Percentiles rank a stretch among this genome's conserved stretches.
Evolutionary conservation across 495 filamentous ascomycete species (phyloP).

Genomic region (Aspergillus sclerotioniger): DNA sequence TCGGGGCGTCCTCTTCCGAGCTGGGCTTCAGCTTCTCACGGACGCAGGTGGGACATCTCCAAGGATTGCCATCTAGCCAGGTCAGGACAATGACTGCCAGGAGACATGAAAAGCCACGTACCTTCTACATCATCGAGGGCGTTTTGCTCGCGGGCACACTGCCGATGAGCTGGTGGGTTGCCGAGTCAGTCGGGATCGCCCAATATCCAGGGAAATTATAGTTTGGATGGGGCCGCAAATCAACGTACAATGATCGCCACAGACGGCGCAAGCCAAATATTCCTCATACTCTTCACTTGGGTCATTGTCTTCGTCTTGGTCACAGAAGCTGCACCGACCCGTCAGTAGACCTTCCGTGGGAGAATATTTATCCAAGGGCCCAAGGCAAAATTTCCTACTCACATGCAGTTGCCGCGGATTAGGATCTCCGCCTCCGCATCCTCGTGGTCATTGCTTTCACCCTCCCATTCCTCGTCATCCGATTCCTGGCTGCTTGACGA

Average conservation of each 20-base stretch:
- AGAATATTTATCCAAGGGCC: constrained; percentile 2
- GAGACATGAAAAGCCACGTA: constrained; percentile 36
- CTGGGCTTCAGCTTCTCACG: constrained; percentile 61
- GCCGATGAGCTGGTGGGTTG: constrained; percentile 67
- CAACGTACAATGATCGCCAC: constrained; percentile 84
- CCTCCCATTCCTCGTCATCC: constrained; percentile 70
- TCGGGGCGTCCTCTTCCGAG: constrained; percentile 37
- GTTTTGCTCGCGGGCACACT: constrained; percentile 83
- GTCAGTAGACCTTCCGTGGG: constrained; percentile 20
- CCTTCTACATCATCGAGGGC: constrained; percentile 68
- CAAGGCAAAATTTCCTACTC: constrained; percentile 39
- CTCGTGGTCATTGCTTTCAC: constrained; percentile 59
- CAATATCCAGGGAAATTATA: constrained; percentile 26
- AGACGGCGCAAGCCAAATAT: constrained; percentile 74
- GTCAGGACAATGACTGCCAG: constrained; percentile 22
- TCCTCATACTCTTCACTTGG: constrained; percentile 85
- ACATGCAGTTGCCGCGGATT: constrained; percentile 63
- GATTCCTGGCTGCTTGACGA: constrained; percentile 62
- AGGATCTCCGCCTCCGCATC: constrained; percentile 65
- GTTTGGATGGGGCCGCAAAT: constrained; percentile 25
- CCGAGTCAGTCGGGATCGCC: constrained; percentile 36
- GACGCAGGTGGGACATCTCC: constrained; percentile 80
- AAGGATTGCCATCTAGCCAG: constrained; percentile 48
- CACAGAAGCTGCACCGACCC: constrained; percentile 61
- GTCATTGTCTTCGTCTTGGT: constrained; percentile 80